Conservation (phyloP, 768 basidiomycete genomes). For the Serendipita indica region DNA sequence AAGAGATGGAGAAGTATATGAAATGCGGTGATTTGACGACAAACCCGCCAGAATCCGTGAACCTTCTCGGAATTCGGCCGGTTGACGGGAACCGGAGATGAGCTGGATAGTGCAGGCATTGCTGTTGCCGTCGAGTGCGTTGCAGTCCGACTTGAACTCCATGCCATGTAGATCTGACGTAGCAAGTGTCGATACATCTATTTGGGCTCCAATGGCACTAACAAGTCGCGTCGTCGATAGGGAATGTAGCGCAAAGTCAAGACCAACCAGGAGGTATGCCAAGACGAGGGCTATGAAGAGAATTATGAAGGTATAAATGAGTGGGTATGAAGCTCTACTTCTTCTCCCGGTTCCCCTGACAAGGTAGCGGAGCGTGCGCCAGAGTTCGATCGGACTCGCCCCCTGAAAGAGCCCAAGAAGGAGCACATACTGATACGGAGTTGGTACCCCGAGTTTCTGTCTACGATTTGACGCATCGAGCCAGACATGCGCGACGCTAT, state of each 20-base stretch:
- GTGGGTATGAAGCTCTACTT: not conserved
- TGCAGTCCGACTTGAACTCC: not conserved
- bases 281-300: not conserved
- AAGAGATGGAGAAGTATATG: not conserved
- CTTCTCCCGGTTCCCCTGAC: not conserved
- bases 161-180: not conserved
- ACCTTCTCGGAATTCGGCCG: not conserved
- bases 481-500: not conserved
- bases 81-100: not conserved
- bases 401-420: not conserved
- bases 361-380: not conserved
- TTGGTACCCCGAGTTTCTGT: not conserved
- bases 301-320: not conserved
- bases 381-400: not conserved
- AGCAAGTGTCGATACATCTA: not conserved
- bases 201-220: not conserved
- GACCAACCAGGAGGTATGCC: not conserved
- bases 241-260: not conserved
- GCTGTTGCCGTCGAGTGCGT: not conserved
- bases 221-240: not conserved
- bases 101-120: not conserved
- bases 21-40: not conserved
- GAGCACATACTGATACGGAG: not conserved
- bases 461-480: not conserved
- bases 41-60: not conserved